phyloP scores from a whole-genome alignment of 1,139 yeast species.

The Zygotorulaspora mrakii region DNA sequence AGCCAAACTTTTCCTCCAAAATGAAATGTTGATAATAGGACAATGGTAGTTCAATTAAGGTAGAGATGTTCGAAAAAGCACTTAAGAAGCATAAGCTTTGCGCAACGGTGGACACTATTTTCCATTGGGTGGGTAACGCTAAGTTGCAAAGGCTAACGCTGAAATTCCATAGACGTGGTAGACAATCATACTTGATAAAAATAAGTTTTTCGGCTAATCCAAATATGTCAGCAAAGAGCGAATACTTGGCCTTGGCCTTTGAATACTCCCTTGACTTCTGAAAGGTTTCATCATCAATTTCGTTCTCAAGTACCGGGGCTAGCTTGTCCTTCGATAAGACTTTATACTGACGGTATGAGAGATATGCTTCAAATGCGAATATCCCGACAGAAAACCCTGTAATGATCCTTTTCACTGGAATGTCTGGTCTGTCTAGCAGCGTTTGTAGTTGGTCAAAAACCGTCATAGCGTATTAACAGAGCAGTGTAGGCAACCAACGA shows the following conservation, averaged over 20 bases:
- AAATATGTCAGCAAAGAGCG: slow-evolving; percentile 53
- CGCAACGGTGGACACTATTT: slow-evolving; percentile 51
- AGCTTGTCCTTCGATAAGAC: slow-evolving; percentile 54
- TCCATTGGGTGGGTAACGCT: slow-evolving; percentile 37
- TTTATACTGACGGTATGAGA: slow-evolving; percentile 72
- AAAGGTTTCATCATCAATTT: slow-evolving; percentile 68
- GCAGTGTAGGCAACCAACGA: no score
- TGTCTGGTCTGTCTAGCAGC: slow-evolving; percentile 51
- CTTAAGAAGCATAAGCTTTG: slow-evolving; percentile 67
- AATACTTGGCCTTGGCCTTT: slow-evolving; percentile 73
- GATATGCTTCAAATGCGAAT: slow-evolving; percentile 67
- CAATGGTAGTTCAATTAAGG: slow-evolving; percentile 59
- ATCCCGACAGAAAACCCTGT: slow-evolving; percentile 74
- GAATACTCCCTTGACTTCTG: slow-evolving; percentile 77
- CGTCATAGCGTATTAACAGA: no score
- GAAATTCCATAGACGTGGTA: slow-evolving; percentile 65
- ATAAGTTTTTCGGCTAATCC: slow-evolving; percentile 55
- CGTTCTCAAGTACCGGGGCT: slow-evolving; percentile 63
- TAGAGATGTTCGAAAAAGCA: slow-evolving; percentile 46
- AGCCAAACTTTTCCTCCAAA: slow-evolving; percentile 87
- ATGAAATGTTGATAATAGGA: slow-evolving; percentile 78
- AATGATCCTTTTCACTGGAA: slow-evolving; percentile 76
- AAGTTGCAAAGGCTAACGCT: slow-evolving; percentile 42
- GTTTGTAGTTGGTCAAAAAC: slow-evolving; percentile 39
- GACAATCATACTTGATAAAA: slow-evolving; percentile 55